A percentile compares a stretch with the other conserved stretches of the same genome.
Evolutionary conservation across 805 yeast genomes (phyloP).

Genomic region (Saccharomycopsis fodiens): DNA sequence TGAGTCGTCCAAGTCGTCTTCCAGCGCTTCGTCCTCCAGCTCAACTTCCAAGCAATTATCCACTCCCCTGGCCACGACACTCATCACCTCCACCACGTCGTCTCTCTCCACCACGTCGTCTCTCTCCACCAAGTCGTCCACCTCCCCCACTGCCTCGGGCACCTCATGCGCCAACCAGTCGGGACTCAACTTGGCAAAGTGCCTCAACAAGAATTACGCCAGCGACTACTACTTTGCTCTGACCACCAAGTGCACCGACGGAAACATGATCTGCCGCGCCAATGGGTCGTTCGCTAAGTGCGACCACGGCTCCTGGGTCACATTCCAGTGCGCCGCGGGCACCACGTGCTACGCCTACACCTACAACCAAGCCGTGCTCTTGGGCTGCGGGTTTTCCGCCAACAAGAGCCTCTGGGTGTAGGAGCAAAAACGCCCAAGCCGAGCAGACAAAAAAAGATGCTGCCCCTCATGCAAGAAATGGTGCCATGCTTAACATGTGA

Average conservation of each 20-base stretch:
- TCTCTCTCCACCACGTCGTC: background rate
- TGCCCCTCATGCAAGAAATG: too few species aligned
- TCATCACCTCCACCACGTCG: background rate
- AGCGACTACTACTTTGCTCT: conserved; percentile 22
- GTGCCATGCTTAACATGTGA: too few species aligned
- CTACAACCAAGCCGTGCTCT: conserved; percentile 31
- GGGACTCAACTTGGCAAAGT: conserved; percentile 36
- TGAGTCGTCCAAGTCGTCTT: background rate
- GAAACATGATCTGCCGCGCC: conserved; percentile 44
- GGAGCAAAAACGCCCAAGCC: too few species aligned
- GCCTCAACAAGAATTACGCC: conserved; percentile 41
- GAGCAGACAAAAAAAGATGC: too few species aligned
- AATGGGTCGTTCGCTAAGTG: conserved; percentile 50
- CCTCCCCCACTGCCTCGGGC: background rate
- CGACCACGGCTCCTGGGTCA: conserved; percentile 50
- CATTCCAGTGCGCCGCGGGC: conserved; percentile 50
- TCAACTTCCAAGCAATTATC: background rate
- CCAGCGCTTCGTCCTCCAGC: background rate
- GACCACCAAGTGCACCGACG: conserved; percentile 34
- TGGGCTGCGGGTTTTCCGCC: conserved; percentile 40
- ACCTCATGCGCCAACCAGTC: conserved; percentile 23
- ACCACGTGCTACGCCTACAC: conserved; percentile 54
- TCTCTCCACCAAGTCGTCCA: background rate
- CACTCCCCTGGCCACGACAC: background rate
- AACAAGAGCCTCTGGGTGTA: conserved; percentile 21